phyloP scores from a whole-genome alignment of 2,329 filamentous ascomycete genomes.

The Hymenoscyphus repandus region DNA sequence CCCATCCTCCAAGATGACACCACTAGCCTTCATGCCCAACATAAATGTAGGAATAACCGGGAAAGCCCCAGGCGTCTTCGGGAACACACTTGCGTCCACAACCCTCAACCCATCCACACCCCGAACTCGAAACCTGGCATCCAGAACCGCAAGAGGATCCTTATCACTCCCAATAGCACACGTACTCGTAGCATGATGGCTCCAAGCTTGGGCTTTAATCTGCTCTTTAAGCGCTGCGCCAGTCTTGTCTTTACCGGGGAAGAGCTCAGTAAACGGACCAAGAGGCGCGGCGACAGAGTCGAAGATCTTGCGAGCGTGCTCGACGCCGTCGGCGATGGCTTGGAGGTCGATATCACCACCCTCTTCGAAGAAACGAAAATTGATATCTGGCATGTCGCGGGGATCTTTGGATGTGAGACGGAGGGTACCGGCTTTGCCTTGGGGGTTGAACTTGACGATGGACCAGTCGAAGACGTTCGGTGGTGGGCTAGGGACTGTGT shows the following conservation, averaged over 20 bases:
- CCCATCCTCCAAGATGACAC: constrained; percentile 12
- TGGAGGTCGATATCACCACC: constrained; percentile 14
- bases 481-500: constrained; percentile 37
- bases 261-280: constrained; percentile 37
- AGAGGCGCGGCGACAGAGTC: constrained; percentile 34
- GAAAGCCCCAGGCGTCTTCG: constrained; percentile 46
- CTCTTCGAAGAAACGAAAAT: constrained; percentile 51
- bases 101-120: constrained; percentile 42
- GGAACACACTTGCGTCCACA: constrained; percentile 56
- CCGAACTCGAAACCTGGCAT: constrained; percentile 33
- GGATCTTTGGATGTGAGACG: constrained; percentile 56
- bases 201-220: constrained; percentile 46
- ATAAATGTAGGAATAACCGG: constrained; percentile 49
- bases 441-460: constrained; percentile 50
- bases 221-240: constrained; percentile 41
- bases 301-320: constrained; percentile 32
- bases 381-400: constrained; percentile 56
- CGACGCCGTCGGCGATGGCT: constrained; percentile 13
- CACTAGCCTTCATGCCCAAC: constrained; percentile 52
- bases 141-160: constrained; percentile 39
- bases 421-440: constrained; percentile 57
- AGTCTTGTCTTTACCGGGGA: constrained; percentile 36
- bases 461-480: constrained; percentile 9
- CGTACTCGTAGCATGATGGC: constrained; percentile 51
- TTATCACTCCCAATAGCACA: constrained; percentile 47